A percentile compares a stretch with the other conserved stretches of the same genome.
phyloP scores from a whole-genome alignment of 192 early-diverging fungal genomes.

The Coemansia sp. region DNA sequence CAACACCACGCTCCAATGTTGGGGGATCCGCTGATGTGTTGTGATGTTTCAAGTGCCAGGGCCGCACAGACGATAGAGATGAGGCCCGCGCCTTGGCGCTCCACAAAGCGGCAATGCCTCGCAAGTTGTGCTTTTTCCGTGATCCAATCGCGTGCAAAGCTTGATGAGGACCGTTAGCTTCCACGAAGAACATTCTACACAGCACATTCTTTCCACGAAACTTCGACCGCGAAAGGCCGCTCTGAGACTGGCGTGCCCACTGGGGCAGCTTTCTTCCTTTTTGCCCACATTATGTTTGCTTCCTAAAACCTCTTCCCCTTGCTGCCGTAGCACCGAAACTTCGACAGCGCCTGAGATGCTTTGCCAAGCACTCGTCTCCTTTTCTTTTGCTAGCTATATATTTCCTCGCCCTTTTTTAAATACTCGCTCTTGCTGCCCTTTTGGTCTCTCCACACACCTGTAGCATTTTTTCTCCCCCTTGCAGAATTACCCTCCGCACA shows the following conservation, averaged over 20 bases:
- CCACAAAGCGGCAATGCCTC: background rate
- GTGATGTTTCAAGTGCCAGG: background rate
- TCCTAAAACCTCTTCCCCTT: background rate
- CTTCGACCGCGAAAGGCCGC: background rate
- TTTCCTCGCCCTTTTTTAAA: background rate
- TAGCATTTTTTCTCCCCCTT: background rate
- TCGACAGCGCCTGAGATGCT: background rate
- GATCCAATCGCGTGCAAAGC: background rate
- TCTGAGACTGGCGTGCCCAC: background rate
- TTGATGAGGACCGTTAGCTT: constrained; percentile 2
- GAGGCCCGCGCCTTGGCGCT: background rate
- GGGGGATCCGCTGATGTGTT: background rate
- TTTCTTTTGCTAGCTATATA: background rate
- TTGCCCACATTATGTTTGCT: background rate
- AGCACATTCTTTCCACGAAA: constrained; percentile 11
- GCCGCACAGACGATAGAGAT: background rate
- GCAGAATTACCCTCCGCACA: background rate
- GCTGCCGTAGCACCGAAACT: background rate
- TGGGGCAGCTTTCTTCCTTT: background rate
- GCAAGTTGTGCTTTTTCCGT: background rate
- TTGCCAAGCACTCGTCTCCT: constrained; percentile 1
- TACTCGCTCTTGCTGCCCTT: background rate
- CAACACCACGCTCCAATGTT: background rate
- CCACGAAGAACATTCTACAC: constrained; percentile 16
- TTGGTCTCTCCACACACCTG: background rate